A percentile compares a stretch with the other conserved stretches of the same genome.
phyloP scores from a whole-genome alignment of 176 grass and related monocot genomes.

The Pontederia paniculata region DNA sequence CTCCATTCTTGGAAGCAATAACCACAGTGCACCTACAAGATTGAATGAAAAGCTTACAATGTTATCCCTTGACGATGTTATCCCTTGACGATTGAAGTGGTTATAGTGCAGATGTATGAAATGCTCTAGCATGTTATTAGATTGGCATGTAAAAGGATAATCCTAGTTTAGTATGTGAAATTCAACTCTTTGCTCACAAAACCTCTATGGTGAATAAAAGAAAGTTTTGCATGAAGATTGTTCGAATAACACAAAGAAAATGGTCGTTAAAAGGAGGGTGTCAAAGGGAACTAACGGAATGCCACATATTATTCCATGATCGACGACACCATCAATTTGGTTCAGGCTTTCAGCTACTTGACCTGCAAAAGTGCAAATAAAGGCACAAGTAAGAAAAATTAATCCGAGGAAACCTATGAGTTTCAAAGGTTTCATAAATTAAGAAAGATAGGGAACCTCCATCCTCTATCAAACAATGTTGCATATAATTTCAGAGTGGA shows the following conservation, averaged over 20 bases:
- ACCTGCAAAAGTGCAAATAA: constrained; percentile 22
- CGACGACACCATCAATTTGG: constrained; percentile 47
- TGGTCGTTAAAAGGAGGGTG: not conserved
- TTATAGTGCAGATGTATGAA: too few relatives aligned
- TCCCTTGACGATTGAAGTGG: not conserved
- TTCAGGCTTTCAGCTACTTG: constrained; percentile 68
- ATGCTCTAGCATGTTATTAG: too few relatives aligned
- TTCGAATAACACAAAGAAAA: not conserved
- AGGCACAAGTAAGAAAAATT: not conserved
- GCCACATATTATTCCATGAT: constrained; percentile 70
- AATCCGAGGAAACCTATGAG: not conserved
- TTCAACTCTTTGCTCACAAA: too few relatives aligned
- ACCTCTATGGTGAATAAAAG: too few relatives aligned
- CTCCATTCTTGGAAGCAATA: constrained; percentile 50
- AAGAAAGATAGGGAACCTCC: not conserved
- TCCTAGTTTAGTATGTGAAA: too few relatives aligned
- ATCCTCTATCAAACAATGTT: too few relatives aligned
- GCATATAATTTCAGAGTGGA: too few relatives aligned
- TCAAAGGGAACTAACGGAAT: constrained; percentile 37
- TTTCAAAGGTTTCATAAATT: not conserved
- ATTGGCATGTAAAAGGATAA: too few relatives aligned
- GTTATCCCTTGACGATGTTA: not conserved
- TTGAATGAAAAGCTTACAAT: not conserved
- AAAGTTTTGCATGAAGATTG: too few relatives aligned
- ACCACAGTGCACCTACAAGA: constrained; percentile 46